These are phyloP conservation scores for Fusarium proliferatum DNA, from an alignment of 2,329 filamentous ascomycete genomes.

Conservation along the genomic window DNA sequence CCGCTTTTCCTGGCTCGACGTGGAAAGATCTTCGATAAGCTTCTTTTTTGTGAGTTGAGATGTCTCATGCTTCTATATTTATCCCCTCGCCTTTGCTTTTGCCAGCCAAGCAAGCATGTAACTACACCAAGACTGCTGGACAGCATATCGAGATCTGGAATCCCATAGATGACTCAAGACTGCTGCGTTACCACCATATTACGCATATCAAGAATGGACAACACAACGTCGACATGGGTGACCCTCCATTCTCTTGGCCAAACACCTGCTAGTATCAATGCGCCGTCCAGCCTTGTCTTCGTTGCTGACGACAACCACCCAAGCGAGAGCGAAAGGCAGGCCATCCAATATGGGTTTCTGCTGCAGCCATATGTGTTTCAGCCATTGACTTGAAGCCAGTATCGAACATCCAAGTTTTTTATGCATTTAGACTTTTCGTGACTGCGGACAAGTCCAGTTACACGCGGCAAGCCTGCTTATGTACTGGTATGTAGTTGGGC, in stretches of 20 bases:
- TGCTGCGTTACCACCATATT: conserved; percentile 5
- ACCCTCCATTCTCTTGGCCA: conserved; percentile 30
- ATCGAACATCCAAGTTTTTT: conserved; percentile 13
- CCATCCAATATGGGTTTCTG: conserved; percentile 8
- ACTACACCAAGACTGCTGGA: not conserved
- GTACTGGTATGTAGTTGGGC: conserved; percentile 12
- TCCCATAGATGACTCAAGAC: not conserved
- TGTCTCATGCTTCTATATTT: not conserved
- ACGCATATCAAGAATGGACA: conserved; percentile 17
- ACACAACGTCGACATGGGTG: conserved; percentile 33
- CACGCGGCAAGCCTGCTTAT: not conserved
- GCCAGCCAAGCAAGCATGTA: not conserved
- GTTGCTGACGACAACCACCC: conserved; percentile 42
- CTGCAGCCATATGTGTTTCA: conserved; percentile 20
- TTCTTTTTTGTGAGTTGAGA: conserved; percentile 2
- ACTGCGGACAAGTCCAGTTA: not conserved
- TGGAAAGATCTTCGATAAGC: conserved; percentile 19
- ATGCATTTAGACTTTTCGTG: conserved; percentile 18
- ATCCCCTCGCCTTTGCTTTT: not conserved
- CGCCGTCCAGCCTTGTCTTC: conserved; percentile 35
- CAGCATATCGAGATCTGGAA: not conserved
- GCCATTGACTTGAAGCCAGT: not conserved
- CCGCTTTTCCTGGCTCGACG: conserved; percentile 2
- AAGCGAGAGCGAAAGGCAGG: conserved; percentile 17
- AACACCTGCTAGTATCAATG: conserved; percentile 26